Conservation (phyloP, 2,329 filamentous ascomycete species). For the Hymenotorrendiella dingleyae region DNA sequence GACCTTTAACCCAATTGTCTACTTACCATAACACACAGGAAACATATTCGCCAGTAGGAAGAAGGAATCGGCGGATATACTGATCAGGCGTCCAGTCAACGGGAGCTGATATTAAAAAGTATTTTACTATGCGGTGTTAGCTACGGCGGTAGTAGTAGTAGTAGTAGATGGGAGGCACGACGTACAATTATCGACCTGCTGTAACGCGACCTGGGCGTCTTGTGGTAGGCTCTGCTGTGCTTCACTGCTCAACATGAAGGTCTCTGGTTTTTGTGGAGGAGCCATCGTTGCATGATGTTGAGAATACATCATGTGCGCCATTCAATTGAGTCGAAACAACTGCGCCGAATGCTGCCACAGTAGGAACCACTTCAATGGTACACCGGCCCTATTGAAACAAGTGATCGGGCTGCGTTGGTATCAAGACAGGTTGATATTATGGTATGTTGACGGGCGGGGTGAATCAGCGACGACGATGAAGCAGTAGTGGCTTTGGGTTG, state of each 20-base stretch:
- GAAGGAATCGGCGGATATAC: constrained; percentile 89
- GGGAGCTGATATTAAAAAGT: constrained; percentile 97
- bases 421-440: constrained; percentile 6
- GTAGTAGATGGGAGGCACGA: constrained; percentile 24
- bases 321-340: constrained; percentile 29
- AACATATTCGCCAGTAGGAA: constrained; percentile 97
- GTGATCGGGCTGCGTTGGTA: constrained; percentile 19
- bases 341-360: constrained; percentile 16
- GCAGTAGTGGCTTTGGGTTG: constrained; percentile 20
- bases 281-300: constrained; percentile 78
- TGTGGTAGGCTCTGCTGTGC: constrained; percentile 94
- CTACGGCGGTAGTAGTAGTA: no score
- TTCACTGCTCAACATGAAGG: constrained; percentile 96
- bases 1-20: constrained; percentile 11
- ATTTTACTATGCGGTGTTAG: constrained; percentile 67
- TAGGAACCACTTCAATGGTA: no score
- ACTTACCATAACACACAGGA: constrained; percentile 88
- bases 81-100: constrained; percentile 97
- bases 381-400: constrained; percentile 26
- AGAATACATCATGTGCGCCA: constrained; percentile 60
- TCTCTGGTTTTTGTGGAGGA: constrained; percentile 92
- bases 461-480: constrained; percentile 27
- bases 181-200: constrained; percentile 97
- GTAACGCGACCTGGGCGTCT: constrained; percentile 92
- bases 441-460: constrained; percentile 10